Evolutionary conservation across 257 asterid species (phyloP).

Genomic region (Craterostigma plantagineum): DNA sequence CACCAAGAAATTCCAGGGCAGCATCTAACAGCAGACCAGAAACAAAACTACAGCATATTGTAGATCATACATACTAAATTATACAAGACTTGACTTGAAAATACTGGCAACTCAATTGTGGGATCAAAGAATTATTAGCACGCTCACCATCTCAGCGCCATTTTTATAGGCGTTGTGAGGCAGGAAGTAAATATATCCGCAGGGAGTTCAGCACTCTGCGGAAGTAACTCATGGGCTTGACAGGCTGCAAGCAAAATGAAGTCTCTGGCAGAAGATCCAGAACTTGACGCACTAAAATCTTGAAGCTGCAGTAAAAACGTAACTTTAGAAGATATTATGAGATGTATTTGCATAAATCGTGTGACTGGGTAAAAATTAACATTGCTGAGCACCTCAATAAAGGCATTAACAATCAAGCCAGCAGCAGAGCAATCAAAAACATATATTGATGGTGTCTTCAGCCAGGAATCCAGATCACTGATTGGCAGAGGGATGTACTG

Average conservation of each 20-base stretch:
- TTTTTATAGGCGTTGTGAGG: conserved; percentile 90
- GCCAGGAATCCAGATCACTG: conserved; percentile 89
- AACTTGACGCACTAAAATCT: conserved; percentile 49
- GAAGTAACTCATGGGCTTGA: conserved; percentile 77
- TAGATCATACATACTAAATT: too few relatives aligned
- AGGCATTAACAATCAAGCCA: conserved; percentile 79
- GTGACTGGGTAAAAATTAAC: too few relatives aligned
- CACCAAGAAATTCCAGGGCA: conserved; percentile 5
- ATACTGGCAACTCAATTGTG: conserved; percentile 11
- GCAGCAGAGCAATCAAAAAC: conserved; percentile 99
- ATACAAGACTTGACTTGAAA: not conserved
- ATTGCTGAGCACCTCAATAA: conserved; percentile 38
- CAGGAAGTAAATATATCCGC: conserved; percentile 97
- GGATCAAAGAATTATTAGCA: conserved; percentile 6
- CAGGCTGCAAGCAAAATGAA: conserved; percentile 95
- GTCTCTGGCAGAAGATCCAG: conserved; percentile 26
- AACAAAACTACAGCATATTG: not conserved
- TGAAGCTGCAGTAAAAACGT: conserved; percentile 44
- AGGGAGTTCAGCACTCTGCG: conserved; percentile 93
- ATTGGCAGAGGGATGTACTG: conserved; percentile 91
- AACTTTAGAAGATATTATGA: not conserved
- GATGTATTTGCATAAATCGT: too few relatives aligned
- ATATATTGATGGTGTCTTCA: conserved; percentile 90
- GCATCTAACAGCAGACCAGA: conserved; percentile 6
- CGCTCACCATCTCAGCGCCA: conserved; percentile 90